Conservation (phyloP, 2,329 filamentous ascomycete genomes). For the Diaporthe australafricana region DNA sequence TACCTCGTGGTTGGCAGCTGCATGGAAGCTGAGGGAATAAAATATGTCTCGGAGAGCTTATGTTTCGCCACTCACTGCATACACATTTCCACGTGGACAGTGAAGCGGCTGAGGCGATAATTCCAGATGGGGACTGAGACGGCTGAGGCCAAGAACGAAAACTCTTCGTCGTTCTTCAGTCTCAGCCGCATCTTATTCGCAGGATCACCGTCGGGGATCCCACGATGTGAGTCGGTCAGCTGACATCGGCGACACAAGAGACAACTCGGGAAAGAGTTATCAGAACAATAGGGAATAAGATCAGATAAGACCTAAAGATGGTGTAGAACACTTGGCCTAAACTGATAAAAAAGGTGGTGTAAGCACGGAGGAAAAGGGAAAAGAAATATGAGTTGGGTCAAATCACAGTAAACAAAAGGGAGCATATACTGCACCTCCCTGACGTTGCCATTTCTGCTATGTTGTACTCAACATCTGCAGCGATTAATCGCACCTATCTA, state of each 20-base stretch:
- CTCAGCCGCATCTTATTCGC: not conserved
- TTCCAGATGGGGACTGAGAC: no score
- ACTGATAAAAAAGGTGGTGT: not conserved
- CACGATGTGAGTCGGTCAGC: not conserved
- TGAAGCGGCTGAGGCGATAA: not conserved
- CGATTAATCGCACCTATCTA: slow-evolving; percentile 6
- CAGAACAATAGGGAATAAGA: not conserved
- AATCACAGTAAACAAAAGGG: slow-evolving; percentile 3
- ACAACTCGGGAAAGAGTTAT: not conserved
- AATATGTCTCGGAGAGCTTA: not conserved
- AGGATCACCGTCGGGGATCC: slow-evolving; percentile 15
- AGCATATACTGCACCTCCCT: not conserved
- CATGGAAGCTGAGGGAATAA: not conserved
- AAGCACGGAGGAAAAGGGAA: not conserved
- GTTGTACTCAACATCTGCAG: slow-evolving; percentile 13
- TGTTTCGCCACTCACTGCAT: not conserved
- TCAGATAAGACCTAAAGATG: not conserved
- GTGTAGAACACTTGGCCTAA: not conserved
- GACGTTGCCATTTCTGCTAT: not conserved
- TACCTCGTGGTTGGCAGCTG: not conserved
- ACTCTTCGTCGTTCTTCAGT: no score
- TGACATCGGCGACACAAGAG: slow-evolving; percentile 6
- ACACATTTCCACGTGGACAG: not conserved
- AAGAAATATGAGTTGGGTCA: not conserved
- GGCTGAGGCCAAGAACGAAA: no score